A percentile compares a stretch with the other conserved stretches of the same genome.
Conservation (phyloP, 2,329 filamentous ascomycete species). For the Ascochyta rabiei region DNA sequence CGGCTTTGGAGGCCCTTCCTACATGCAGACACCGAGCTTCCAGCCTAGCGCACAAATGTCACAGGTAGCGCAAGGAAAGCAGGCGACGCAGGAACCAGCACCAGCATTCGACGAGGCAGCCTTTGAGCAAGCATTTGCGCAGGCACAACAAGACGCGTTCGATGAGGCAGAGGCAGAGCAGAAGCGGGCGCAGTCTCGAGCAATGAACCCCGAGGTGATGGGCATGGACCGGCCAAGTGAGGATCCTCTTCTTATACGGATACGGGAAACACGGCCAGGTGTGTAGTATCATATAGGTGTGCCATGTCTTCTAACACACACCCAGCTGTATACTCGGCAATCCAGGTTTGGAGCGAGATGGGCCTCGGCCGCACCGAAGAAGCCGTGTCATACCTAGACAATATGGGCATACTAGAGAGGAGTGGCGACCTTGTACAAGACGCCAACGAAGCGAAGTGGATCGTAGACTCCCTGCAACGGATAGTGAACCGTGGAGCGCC, state of each 20-base stretch:
- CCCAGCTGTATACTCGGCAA: constrained; percentile 40
- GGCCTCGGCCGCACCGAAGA: constrained; percentile 36
- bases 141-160: constrained; percentile 51
- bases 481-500: constrained; percentile 34
- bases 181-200: constrained; percentile 16
- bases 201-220: constrained; percentile 24
- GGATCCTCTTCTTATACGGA: constrained; percentile 40
- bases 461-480: constrained; percentile 40
- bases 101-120: constrained; percentile 61
- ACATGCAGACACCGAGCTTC: constrained; percentile 30
- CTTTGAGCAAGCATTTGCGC: constrained; percentile 61
- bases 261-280: constrained; percentile 44
- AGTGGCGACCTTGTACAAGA: constrained; percentile 36
- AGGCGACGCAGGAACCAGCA: constrained; percentile 42
- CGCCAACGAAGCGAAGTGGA: constrained; percentile 42
- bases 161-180: constrained; percentile 28
- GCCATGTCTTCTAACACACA: constrained; percentile 22
- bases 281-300: constrained; percentile 27
- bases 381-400: constrained; percentile 33
- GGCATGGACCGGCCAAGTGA: constrained; percentile 32
- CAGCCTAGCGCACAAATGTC: constrained; percentile 29
- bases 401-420: constrained; percentile 33
- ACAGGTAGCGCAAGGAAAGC: constrained; percentile 41
- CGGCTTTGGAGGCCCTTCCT: constrained; percentile 32
- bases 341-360: constrained; percentile 43